These are phyloP conservation scores for Plectranthus barbatus DNA, from an alignment of 257 asterid species.

Conservation along the genomic window DNA sequence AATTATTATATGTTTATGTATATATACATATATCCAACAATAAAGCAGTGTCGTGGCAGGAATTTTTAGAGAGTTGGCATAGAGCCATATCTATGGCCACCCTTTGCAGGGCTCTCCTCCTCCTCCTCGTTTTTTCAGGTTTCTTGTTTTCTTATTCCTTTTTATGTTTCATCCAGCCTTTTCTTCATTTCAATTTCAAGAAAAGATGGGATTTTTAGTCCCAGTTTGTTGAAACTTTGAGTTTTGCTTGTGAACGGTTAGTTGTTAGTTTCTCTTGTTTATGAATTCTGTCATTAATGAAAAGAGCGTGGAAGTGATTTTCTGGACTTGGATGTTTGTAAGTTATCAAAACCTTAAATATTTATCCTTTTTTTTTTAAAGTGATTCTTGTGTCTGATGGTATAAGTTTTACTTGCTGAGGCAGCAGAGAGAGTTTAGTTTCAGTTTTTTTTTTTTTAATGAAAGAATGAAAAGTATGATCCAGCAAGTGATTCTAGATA, in stretches of 20 bases:
- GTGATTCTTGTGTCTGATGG: no score
- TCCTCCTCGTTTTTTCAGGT: constrained; percentile 20
- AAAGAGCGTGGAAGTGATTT: neutral
- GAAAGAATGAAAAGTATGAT: no score
- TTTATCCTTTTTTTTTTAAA: no score
- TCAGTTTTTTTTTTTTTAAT: no score
- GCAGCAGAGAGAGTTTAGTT: no score
- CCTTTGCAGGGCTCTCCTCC: constrained; percentile 44
- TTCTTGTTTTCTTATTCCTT: no score
- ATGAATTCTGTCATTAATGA: neutral
- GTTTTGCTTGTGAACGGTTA: constrained; percentile 14
- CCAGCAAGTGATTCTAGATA: no score
- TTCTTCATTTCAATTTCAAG: neutral
- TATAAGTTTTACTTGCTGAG: no score
- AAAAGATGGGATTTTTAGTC: neutral
- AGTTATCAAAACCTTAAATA: no score
- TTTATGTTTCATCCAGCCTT: no score
- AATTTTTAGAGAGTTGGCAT: constrained; percentile 40
- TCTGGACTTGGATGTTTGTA: neutral
- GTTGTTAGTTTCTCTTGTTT: neutral
- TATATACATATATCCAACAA: constrained; percentile 10
- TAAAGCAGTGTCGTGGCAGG: constrained; percentile 36
- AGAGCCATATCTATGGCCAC: constrained; percentile 62
- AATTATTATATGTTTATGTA: neutral
- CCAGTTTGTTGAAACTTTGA: neutral